Base-by-base conservation (phyloP, 495 filamentous ascomycete species). In the Penicillium atrosanguineum region DNA sequence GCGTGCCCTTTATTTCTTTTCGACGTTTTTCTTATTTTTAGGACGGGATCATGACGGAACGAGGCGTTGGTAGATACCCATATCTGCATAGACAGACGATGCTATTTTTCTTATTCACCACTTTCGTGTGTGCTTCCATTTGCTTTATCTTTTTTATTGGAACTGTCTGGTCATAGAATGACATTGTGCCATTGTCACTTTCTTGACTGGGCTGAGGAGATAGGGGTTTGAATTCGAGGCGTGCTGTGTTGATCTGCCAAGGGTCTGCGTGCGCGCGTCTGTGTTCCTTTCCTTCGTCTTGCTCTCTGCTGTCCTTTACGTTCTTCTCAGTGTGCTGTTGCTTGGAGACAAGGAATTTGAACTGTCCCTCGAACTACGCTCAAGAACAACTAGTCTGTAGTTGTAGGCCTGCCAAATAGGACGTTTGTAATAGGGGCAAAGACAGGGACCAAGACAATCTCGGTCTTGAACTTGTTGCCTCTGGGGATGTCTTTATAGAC, bases 1-100 rank as follows among this genome's bases (percentile, higher is more conserved):
- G 60, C 59, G 62, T 55, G 62, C 53, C 44, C 49, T 23, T 23
- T 44, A 52, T 66, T 53, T 42, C 48, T 65, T 42, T 50, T 65
- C 62, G 64, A 66, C 66, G 57, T 64, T 53, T 69, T 57, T 65
- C 49, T n/a, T n/a, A 36, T 50, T 48, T 51, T 39, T 34, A 50
- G 61, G 64, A 65, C 61, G 61, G 73, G 67, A 73, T 73, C 61
- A 74, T 69, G 72, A 74, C 56, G 71, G 70, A 72, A 74, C 69
- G 72, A 69, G 72, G 74, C 72, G 72, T 76, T 75, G 70, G 65
- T 72, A 76, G 73, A 78, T 78, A 78, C 74, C 74, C 74, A 69
- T 69, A 67, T 65, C 64, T 67, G 63, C 68, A 70, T 70, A 69
- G 66, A 59, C 61, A 65, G 64, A 62, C 56, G 58, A 71, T 66